Percentiles rank a stretch among this genome's conserved stretches.
These are phyloP conservation scores for Carex cristatella DNA, from an alignment of 176 grass and related monocot species.

Conservation along the genomic window DNA sequence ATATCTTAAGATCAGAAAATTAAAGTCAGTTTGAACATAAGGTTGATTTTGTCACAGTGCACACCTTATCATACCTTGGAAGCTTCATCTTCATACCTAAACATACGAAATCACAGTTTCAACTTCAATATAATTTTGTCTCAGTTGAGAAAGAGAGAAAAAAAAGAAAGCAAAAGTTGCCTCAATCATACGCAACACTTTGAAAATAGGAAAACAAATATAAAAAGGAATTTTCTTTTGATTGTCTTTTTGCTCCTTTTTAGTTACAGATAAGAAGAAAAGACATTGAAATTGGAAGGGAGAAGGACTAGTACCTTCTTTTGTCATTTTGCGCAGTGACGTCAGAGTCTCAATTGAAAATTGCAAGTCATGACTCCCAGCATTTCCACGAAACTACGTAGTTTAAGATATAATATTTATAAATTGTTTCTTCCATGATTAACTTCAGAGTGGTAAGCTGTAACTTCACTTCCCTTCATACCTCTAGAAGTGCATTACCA, in stretches of 20 bases:
- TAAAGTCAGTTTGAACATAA: background rate
- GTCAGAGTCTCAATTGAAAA: slow-evolving; percentile 77
- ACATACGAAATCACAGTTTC: slow-evolving; percentile 9
- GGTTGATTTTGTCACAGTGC: slow-evolving; percentile 10
- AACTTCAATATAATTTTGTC: background rate
- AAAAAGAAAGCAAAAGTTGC: background rate
- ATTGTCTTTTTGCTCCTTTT: background rate
- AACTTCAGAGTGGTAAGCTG: slow-evolving; percentile 19
- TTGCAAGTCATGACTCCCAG: slow-evolving; percentile 93
- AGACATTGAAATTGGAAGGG: background rate
- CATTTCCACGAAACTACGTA: slow-evolving; percentile 93
- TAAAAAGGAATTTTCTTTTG: background rate
- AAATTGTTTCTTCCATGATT: slow-evolving; percentile 18
- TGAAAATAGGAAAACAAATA: background rate
- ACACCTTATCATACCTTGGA: slow-evolving; percentile 97
- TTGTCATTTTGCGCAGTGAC: slow-evolving; percentile 75
- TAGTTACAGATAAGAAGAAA: slow-evolving; percentile 3
- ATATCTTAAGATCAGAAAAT: background rate
- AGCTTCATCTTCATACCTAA: slow-evolving; percentile 92
- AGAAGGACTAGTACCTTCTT: slow-evolving; percentile 51
- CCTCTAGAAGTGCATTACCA: slow-evolving; percentile 85
- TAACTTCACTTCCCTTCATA: slow-evolving; percentile 27
- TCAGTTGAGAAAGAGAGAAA: background rate
- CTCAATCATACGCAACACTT: background rate
- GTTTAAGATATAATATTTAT: slow-evolving; percentile 30